Evolutionary conservation across 2,329 filamentous ascomycete species (phyloP), one percentile per base, ranked within the genome.

Genomic region (Fusarium protoensiforme): DNA sequence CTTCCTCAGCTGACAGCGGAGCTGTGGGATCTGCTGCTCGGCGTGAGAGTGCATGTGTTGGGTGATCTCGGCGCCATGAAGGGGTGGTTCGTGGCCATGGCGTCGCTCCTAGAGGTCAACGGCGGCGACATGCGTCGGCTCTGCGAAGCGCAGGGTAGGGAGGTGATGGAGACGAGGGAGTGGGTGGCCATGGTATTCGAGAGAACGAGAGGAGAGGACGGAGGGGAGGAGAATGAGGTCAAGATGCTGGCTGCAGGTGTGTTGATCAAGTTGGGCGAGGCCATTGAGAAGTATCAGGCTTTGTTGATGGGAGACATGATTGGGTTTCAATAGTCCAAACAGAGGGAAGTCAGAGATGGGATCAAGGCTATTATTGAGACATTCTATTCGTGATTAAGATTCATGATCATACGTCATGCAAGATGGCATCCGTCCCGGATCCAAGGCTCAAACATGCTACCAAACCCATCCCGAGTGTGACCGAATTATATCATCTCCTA

Each of bases 111-210:
- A 16, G 94, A 98, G 78, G 87, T 97, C 39, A 97, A 97, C 68
- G 91, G 89, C 36, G 88, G 90, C 57, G 90, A 94, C 68, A 90
- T 92, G 83, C 86, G 91, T 75, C 86, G 90, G 2, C 81, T 99
- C 4, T 96, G 94, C 57, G 90, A 91, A 67, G 90, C 92, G 65
- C 90, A 94, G 76, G 92, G 93, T 1, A 90, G 91, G 64, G 91
- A 96, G 80, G 84, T 98, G 24, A 87, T 97, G 60, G 96, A 98
- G 86, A 93, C 94, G 68, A 90, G 94, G 77, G 93, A 94, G 78
- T 99, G 96, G 96, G 93, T 94, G 2, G 88, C 91, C 48, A 86
- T 87, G 63, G 88, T 98, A 2, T 97, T 98, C 81, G 90, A 92
- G 68, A 85, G 85, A 36, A 85, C 84, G 9, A 83, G 85, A 33